Conservation (phyloP, 1,284 basidiomycete genomes). For the Fereydounia khargensis region DNA sequence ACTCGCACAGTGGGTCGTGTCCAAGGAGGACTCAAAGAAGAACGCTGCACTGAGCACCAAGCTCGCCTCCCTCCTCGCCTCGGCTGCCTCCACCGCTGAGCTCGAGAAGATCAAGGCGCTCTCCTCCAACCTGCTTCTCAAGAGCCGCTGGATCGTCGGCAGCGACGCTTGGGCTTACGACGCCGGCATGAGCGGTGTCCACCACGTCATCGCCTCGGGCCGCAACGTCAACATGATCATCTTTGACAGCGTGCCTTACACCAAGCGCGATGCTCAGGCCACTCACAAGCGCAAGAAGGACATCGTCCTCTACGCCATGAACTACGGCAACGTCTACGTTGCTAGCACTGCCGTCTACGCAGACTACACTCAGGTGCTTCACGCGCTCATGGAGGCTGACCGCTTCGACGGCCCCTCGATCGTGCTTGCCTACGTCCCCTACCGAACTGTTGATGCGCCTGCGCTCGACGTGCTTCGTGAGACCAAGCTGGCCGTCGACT, state of each 20-base stretch:
- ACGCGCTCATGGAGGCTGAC: constrained; percentile 88
- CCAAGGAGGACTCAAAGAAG: constrained; percentile 33
- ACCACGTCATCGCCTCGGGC: constrained; percentile 86
- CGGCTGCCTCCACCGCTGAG: constrained; percentile 61
- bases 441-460: constrained; percentile 67
- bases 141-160: constrained; percentile 83
- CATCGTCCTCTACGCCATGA: constrained; percentile 79
- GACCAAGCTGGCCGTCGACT: constrained; percentile 93
- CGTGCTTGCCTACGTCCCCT: constrained; percentile 91
- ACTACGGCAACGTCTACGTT: constrained; percentile 94
- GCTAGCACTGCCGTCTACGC: constrained; percentile 93
- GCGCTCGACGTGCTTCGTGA: constrained; percentile 89
- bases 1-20: constrained; percentile 36
- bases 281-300: constrained; percentile 57
- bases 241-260: constrained; percentile 88
- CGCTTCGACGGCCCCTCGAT: constrained; percentile 84
- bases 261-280: constrained; percentile 62
- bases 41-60: constrained; percentile 32
- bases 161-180: constrained; percentile 98
- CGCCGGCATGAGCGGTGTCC: constrained; percentile 90
- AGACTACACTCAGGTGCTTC: constrained; percentile 90
- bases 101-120: constrained; percentile 41
- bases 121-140: constrained; percentile 31
- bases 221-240: constrained; percentile 93
- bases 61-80: constrained; percentile 61